Percentiles rank a stretch among this genome's conserved stretches.
These are phyloP conservation scores for Herpotrichia juniperi DNA, from an alignment of 2,329 filamentous ascomycete genomes.

Conservation along the genomic window DNA sequence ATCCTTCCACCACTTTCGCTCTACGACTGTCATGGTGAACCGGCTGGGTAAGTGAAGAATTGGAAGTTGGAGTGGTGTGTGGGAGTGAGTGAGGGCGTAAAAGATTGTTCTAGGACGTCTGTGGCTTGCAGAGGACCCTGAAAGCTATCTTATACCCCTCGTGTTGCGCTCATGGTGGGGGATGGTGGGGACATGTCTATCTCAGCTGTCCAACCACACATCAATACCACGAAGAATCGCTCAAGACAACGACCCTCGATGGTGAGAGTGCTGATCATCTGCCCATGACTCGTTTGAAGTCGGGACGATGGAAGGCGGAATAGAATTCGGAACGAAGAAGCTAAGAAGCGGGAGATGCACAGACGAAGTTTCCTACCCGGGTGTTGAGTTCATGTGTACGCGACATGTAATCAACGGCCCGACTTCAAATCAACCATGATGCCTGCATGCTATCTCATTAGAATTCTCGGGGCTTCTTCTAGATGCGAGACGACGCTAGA, in stretches of 20 bases:
- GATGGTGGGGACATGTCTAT: not conserved
- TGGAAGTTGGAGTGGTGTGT: not conserved
- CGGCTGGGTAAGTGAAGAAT: not conserved
- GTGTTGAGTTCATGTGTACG: not conserved
- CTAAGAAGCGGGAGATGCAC: not conserved
- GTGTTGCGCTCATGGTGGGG: not conserved
- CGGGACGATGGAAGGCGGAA: not conserved
- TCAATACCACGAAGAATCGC: not conserved
- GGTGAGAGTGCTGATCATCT: not conserved
- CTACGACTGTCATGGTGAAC: constrained; percentile 35
- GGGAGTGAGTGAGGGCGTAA: not conserved
- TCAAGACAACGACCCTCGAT: not conserved
- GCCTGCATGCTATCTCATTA: not conserved
- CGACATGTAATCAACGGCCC: not conserved
- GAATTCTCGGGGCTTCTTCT: not conserved
- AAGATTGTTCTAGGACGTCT: not conserved
- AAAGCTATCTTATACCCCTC: constrained; percentile 13
- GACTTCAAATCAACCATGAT: not conserved
- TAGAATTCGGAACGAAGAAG: too few relatives aligned
- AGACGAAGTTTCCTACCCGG: not conserved
- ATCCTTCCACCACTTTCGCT: constrained; percentile 64
- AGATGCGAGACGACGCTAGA: not conserved
- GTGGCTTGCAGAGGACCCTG: constrained; percentile 8
- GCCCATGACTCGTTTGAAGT: not conserved
- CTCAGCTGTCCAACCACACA: constrained; percentile 2